These are phyloP conservation scores for Lolium rigidum DNA, from an alignment of 176 grass and related monocot genomes.

Conservation along the genomic window DNA sequence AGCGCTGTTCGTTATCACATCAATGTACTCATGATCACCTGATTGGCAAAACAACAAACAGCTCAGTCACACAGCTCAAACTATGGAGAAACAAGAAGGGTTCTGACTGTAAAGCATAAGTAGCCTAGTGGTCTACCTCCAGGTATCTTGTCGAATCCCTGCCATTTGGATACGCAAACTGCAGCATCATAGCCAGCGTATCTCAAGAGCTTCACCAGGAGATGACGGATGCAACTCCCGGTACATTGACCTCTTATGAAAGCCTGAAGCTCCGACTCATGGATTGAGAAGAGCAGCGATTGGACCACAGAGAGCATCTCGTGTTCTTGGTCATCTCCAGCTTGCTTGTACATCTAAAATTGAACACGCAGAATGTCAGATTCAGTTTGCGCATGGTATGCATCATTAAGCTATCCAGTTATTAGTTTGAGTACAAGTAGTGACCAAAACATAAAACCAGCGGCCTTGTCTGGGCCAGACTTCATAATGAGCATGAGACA, in stretches of 20 bases:
- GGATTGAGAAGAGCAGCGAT: constrained; percentile 70
- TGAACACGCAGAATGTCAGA: not conserved
- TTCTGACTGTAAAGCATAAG: not conserved
- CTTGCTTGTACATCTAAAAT: constrained; percentile 74
- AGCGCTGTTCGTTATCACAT: constrained; percentile 51
- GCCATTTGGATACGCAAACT: constrained; percentile 83
- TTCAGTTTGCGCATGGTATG: not conserved
- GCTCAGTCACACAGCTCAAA: not conserved
- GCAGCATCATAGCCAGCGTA: constrained; percentile 78
- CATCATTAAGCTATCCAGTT: not conserved
- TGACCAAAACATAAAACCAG: not conserved
- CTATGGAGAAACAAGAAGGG: not conserved
- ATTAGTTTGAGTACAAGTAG: not conserved
- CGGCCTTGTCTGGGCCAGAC: not conserved
- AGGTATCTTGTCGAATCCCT: constrained; percentile 78
- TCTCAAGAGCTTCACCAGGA: constrained; percentile 74
- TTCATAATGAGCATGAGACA: not conserved
- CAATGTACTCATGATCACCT: constrained; percentile 98
- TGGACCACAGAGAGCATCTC: constrained; percentile 70
- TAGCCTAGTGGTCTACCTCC: constrained; percentile 58
- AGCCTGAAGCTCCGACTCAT: constrained; percentile 58
- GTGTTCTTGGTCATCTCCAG: constrained; percentile 61
- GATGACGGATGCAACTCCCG: constrained; percentile 70
- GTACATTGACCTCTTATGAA: constrained; percentile 70
- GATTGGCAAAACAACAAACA: constrained; percentile 16